A percentile compares a stretch with the other conserved stretches of the same genome.
Evolutionary conservation across 306 rosid genomes (phyloP).

Genomic region (Glycine tomentella): DNA sequence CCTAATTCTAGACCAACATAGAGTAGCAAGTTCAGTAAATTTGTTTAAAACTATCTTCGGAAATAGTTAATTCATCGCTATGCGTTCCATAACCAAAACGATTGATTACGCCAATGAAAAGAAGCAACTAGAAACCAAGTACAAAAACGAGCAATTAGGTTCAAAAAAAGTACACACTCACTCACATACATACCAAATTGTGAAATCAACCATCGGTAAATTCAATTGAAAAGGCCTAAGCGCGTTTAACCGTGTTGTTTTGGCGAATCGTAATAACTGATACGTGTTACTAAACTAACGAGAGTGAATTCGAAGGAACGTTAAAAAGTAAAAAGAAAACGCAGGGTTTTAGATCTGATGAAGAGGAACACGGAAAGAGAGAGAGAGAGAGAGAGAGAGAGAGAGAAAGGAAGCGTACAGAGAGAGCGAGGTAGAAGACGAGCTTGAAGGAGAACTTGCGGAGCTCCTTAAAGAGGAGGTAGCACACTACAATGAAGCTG

Average conservation of each 20-base stretch:
- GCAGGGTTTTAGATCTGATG: conserved; percentile 37
- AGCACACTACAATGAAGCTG: conserved; percentile 89
- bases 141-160: conserved; percentile 26
- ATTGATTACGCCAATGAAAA: not conserved
- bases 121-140: conserved; percentile 8
- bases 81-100: not conserved
- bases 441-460: conserved; percentile 99
- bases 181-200: not conserved
- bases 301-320: conserved; percentile 3
- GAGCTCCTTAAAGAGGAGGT: conserved; percentile 96
- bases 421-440: conserved; percentile 93
- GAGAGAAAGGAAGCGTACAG: conserved; percentile 65
- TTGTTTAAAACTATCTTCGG: conserved; percentile 23
- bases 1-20: conserved; percentile 29
- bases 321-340: not conserved
- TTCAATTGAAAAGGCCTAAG: conserved; percentile 14
- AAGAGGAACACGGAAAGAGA: not conserved
- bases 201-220: not conserved
- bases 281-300: conserved; percentile 4
- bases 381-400: conserved; percentile 26
- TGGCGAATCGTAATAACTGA: not conserved
- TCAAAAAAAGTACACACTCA: not conserved
- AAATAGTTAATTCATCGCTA: not conserved
- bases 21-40: conserved; percentile 15
- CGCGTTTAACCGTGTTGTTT: not conserved